Evolutionary conservation across 495 filamentous ascomycete species (phyloP).

Genomic region (Aspergillus coremiiformis): DNA sequence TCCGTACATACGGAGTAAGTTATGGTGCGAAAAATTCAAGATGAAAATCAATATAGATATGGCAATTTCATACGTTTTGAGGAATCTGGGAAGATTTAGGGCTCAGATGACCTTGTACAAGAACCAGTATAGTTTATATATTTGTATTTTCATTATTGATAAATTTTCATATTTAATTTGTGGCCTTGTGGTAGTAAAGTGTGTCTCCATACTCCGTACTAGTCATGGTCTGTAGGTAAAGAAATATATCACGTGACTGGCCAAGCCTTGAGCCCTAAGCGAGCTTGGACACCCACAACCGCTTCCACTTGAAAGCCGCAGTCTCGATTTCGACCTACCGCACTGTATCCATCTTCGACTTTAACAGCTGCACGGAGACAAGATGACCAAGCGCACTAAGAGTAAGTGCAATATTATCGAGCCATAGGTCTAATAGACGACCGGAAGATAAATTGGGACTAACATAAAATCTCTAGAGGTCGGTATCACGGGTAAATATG

Average conservation of each 20-base stretch:
- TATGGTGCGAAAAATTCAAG: too few species aligned
- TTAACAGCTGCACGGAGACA: slow-evolving; percentile 43
- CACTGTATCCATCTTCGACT: slow-evolving; percentile 39
- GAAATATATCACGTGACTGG: slow-evolving; percentile 19
- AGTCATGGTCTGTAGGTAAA: not conserved
- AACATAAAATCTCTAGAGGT: slow-evolving; percentile 55
- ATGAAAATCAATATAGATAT: too few species aligned
- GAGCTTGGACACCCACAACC: slow-evolving; percentile 42
- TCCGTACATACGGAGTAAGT: too few species aligned
- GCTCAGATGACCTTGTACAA: too few species aligned
- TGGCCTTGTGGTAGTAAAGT: too few species aligned
- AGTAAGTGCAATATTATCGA: slow-evolving; percentile 39
- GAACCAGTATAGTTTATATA: too few species aligned
- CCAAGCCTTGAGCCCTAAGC: slow-evolving; percentile 36
- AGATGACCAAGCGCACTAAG: slow-evolving; percentile 97
- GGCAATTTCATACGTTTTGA: too few species aligned
- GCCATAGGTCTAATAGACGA: not conserved
- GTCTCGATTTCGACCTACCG: slow-evolving; percentile 37
- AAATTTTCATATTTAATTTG: too few species aligned
- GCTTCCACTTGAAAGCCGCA: slow-evolving; percentile 26
- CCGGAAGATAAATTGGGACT: slow-evolving; percentile 18
- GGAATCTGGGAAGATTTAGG: too few species aligned
- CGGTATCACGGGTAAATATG: slow-evolving; percentile 72
- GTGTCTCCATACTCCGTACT: not conserved
- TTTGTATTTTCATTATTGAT: too few species aligned